Percentiles rank a stretch among this genome's conserved stretches.
Conservation (phyloP, 2,329 filamentous ascomycete species). For the Cladophialophora immunda region DNA sequence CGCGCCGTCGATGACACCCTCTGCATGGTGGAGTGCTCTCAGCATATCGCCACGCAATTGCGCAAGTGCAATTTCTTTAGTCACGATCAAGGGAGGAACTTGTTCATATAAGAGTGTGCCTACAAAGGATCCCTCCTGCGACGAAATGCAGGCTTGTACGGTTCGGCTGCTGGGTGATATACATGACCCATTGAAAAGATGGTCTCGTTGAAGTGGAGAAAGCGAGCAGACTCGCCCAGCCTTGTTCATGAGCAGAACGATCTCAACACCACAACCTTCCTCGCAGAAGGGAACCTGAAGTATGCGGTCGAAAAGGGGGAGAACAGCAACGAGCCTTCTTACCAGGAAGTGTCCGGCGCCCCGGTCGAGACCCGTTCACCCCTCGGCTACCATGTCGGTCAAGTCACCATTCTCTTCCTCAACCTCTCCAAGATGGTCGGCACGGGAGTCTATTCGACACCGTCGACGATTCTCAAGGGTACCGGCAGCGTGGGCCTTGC, state of each 20-base stretch:
- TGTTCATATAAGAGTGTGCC: background rate
- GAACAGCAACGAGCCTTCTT: conserved; percentile 60
- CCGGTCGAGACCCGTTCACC: conserved; percentile 68
- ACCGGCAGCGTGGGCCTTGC: conserved; percentile 70
- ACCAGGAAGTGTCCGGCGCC: conserved; percentile 69
- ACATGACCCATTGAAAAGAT: background rate
- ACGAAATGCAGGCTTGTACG: background rate
- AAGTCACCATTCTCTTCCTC: conserved; percentile 65
- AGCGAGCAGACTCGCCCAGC: background rate
- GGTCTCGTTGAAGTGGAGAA: conserved; percentile 18
- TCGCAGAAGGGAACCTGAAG: conserved; percentile 52
- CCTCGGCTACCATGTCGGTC: conserved; percentile 66
- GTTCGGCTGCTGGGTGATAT: background rate
- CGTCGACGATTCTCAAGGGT: conserved; percentile 62
- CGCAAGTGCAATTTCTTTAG: background rate
- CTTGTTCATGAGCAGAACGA: background rate
- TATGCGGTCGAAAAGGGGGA: conserved; percentile 56
- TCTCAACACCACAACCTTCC: conserved; percentile 16
- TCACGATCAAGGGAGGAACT: background rate
- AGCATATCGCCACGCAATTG: conserved; percentile 8
- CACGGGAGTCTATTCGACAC: conserved; percentile 71
- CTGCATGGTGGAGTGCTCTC: background rate
- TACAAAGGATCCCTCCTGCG: background rate
- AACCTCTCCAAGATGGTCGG: conserved; percentile 72
- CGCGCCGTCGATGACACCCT: background rate